These are phyloP conservation scores for Anthostomella pinea DNA, from an alignment of 2,329 filamentous ascomycete species.

Conservation along the genomic window DNA sequence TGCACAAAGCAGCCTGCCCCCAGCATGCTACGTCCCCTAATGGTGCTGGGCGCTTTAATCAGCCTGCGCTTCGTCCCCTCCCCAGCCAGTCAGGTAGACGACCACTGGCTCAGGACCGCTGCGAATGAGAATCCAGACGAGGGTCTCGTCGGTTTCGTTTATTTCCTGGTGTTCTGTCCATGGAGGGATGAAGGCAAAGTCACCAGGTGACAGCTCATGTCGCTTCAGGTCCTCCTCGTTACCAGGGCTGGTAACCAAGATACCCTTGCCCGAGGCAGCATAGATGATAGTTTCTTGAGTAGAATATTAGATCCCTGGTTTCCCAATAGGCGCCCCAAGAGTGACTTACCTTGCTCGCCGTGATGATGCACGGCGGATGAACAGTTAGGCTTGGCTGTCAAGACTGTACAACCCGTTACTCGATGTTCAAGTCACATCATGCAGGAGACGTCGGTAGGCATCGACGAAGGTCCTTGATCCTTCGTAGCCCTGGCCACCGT, in stretches of 20 bases:
- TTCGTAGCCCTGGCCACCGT: no score
- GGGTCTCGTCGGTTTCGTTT: constrained; percentile 58
- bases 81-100: constrained; percentile 62
- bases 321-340: not conserved
- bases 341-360: constrained; percentile 58
- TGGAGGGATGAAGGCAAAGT: constrained; percentile 68
- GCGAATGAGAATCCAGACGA: constrained; percentile 65
- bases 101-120: constrained; percentile 60
- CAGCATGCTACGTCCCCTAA: constrained; percentile 7
- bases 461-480: no score
- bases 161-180: constrained; percentile 69
- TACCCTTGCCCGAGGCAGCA: constrained; percentile 58
- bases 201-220: constrained; percentile 58
- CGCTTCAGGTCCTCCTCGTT: constrained; percentile 50
- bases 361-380: constrained; percentile 66
- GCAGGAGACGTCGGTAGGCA: no score
- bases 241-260: constrained; percentile 56
- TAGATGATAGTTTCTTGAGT: constrained; percentile 65
- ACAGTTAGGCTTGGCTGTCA: constrained; percentile 62
- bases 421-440: no score
- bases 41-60: constrained; percentile 19
- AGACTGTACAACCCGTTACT: constrained; percentile 41
- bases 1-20: constrained; percentile 3
- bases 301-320: not conserved
- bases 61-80: constrained; percentile 42